Percentiles rank a stretch among this genome's conserved stretches.
phyloP scores from a whole-genome alignment of 768 basidiomycete genomes.

The Hydnum rufescens region DNA sequence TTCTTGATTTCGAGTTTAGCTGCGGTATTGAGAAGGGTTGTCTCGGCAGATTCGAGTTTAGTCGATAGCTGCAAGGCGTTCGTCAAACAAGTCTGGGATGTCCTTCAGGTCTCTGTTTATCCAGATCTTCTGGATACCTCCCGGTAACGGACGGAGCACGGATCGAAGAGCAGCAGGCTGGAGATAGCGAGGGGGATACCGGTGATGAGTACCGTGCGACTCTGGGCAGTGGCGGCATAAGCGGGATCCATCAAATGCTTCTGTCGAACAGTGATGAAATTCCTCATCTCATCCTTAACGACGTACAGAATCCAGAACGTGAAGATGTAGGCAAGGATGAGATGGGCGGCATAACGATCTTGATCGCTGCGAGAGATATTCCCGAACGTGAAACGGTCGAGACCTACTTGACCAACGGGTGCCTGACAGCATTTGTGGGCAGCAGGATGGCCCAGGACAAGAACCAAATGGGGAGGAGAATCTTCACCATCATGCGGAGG shows the following conservation, averaged over 20 bases:
- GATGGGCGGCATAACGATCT: slow-evolving; percentile 52
- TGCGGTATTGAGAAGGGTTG: slow-evolving; percentile 51
- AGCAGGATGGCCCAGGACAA: slow-evolving; percentile 73
- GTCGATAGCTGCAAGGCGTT: slow-evolving; percentile 48
- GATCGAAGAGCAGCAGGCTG: slow-evolving; percentile 42
- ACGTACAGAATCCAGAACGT: slow-evolving; percentile 81
- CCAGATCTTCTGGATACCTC: slow-evolving; percentile 83
- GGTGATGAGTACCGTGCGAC: slow-evolving; percentile 77
- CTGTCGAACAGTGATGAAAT: slow-evolving; percentile 67
- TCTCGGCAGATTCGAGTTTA: slow-evolving; percentile 80
- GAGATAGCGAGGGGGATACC: slow-evolving; percentile 71
- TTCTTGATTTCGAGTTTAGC: slow-evolving; percentile 41
- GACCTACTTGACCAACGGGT: slow-evolving; percentile 29
- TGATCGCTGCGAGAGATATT: slow-evolving; percentile 38
- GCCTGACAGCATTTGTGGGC: slow-evolving; percentile 34
- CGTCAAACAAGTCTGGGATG: slow-evolving; percentile 64
- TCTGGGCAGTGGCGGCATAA: slow-evolving; percentile 64
- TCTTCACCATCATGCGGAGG: slow-evolving; percentile 47
- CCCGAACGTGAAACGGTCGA: slow-evolving; percentile 64
- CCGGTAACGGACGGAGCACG: slow-evolving; percentile 69
- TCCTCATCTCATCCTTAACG: slow-evolving; percentile 57
- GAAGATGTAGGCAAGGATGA: slow-evolving; percentile 56
- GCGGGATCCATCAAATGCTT: slow-evolving; percentile 52
- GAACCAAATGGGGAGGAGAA: slow-evolving; percentile 82
- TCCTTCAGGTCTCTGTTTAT: slow-evolving; percentile 80